Conservation (phyloP, 495 filamentous ascomycete species). For the Mytilinidion resinicola region DNA sequence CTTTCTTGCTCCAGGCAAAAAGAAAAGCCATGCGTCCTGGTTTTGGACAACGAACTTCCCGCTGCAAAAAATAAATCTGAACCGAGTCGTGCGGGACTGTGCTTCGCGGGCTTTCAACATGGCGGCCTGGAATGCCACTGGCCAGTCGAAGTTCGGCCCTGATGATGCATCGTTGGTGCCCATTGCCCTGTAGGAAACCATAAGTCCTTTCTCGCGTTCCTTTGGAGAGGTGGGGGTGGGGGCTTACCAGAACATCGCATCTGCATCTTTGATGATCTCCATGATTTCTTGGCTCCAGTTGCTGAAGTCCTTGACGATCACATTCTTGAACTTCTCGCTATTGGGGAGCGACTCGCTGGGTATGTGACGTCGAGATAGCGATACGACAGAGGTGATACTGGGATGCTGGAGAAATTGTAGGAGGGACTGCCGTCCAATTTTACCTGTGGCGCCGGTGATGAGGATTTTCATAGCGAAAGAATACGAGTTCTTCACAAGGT, state of each 20-base stretch:
- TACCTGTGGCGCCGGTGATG: constrained; percentile 3
- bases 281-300: constrained; percentile 1
- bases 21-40: constrained; percentile 1
- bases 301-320: constrained; percentile 1
- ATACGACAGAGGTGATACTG: constrained; percentile 1
- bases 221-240: no score
- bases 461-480: not conserved
- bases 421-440: not conserved
- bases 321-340: not conserved
- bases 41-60: not conserved
- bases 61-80: not conserved
- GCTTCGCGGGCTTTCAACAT: constrained; percentile 5
- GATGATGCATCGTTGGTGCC: constrained; percentile 3
- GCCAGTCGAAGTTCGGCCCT: constrained; percentile 4
- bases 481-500: not conserved
- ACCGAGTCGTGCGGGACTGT: not conserved
- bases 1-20: not conserved
- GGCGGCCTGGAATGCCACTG: not conserved
- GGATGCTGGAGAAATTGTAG: constrained; percentile 1
- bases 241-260: constrained; percentile 8
- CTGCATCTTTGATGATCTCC: not conserved
- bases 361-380: constrained; percentile 2
- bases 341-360: constrained; percentile 1
- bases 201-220: no score
- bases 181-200: constrained; percentile 1